Base-by-base conservation (phyloP, 257 asterid species). In the Nicotiana tabacum region DNA sequence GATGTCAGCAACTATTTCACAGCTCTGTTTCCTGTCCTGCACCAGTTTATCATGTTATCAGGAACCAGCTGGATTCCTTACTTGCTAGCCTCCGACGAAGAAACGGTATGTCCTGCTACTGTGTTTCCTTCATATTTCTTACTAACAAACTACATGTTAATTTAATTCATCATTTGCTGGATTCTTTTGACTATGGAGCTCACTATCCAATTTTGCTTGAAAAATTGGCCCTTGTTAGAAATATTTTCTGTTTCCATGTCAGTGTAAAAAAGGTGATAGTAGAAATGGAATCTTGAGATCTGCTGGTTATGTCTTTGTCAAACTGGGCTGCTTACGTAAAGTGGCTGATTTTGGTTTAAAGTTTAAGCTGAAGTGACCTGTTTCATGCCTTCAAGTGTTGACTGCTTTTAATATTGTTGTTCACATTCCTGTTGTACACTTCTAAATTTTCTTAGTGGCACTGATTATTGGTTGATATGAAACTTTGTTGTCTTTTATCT, bases 1-100 rank as follows among this genome's bases (percentile, higher is more conserved):
- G 83, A 64, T 94, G 98, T 82, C 90, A 88, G 58, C 94, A 88
- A 62, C 29, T 90, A 88, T 96, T 94, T 87, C 95, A 90, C 80
- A 92, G 91, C 87, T 88, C 92, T 48, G 91, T 93, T n/a, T 96
- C 92, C 78, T 94, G 98, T 85, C 92, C 97, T 83, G 93, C 93
- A 13, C 62, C 92, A 55, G 97, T 91, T 53, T 93, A 93, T 87
- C 69, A n/a, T 81, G 97, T 91, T 78, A 91, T 96, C 58, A 85
- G 72, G 89, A 69, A 66, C 43, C 89, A 90, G 86, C 86, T 96
- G 33, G 86, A 89, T 78, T 15, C 82, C 81, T 84, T 93, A 85
- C 87, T 96, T 57, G 86, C 84, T 84, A 88, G 90, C 85, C 79
- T 88, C 81, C 87, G 82, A 77, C 86, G 24, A 33, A 89, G 55